Evolutionary conservation across 2,329 filamentous ascomycete species (phyloP), one percentile per base, ranked within the genome.

Genomic region (Hypoxylon sp.): DNA sequence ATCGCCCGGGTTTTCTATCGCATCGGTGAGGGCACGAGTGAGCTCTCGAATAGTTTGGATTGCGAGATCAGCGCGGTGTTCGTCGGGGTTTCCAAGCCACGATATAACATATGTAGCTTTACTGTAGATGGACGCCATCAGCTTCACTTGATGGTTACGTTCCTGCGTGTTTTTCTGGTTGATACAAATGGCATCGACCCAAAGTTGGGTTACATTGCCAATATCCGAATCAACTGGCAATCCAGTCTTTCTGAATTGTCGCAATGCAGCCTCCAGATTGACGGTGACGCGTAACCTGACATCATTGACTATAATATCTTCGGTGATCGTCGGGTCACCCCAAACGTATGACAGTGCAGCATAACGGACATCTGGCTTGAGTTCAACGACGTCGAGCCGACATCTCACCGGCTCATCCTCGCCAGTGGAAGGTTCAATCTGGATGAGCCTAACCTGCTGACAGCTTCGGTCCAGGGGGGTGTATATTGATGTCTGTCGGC

Each of bases 261-360:
- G 14, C 14, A 59, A 14, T 18, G 56, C 56, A 32, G 36, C 28
- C 8, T 22, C 56, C 11, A 59, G 48, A 28, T 59, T 59, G 5
- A 40, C 26, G 4, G 57, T 54, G 5, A 32, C 50, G 6, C 30
- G 11, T 3, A 54, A 4, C 6, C 3, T 4, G 4, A 32, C 9
- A n/a, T 24, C 50, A 8, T 54, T 49, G 22, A 61, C 50, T 4
- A 54, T 9, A 16, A 61, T 61, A 32, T 48, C 40, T n/a, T 49
- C 4, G 2, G 49, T 54, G 4, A 49, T 6, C 1, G 16, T n/a
- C 1, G 49, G 40, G n/a, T 54, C 40, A 1, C 57, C 57, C 57
- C 57, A 61, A 22, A 54, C 42, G 24, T 61, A 61, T 8, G 49
- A 54, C n/a, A 61, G 18, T 9, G 57, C 57, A 8, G 40, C 40